Evolutionary conservation across 73 alveolate genomes (phyloP), one percentile per base, ranked within the genome.

Genomic region (Blepharisma japonicum): DNA sequence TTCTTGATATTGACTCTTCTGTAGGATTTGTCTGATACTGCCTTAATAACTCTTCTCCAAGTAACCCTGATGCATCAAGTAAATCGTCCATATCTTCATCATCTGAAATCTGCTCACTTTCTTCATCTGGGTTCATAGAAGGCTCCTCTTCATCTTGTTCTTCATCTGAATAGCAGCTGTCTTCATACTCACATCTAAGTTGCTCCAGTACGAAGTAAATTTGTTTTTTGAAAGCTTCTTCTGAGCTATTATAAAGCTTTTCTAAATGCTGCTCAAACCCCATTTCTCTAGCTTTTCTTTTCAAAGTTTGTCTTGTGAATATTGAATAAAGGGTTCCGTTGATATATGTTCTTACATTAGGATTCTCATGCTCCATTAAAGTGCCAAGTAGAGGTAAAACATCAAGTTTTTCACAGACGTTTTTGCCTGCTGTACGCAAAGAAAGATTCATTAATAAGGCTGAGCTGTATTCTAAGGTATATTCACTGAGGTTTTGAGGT

Each of bases 311-410:
- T 83, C 86, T 87, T 71, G 82, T 82, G 25, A 87, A 53, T n/a
- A 87, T 74, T 8, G 94, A 87, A 78, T 83, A 87, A 23, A 87
- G 72, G 50, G 92, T 83, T 32, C 94, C 94, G 83, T 92, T 92
- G 18, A 85, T 79, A 66, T 85, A 79, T 5, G 92, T 85, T 80
- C 92, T 81, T 5, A 85, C 85, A 42, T 85, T 39, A 6, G 78
- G 77, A 66, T 85, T 85, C 0, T 55, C 83, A 51, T 68, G 56
- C 18, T 81, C 82, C 14, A 85, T 45, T 11, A 80, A 72, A 8
- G 56, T 80, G 53, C 45, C 56, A 45, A 85, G 18, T 2, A 80
- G 76, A 8, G 68, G 55, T 14, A 85, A 56, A 4, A 85, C 21
- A 32, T 71, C 87, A 23, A 70, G 51, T 9, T 77, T 86, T 79